These are phyloP conservation scores for Pleoardoris graminearum DNA, from an alignment of 2,329 filamentous ascomycete genomes.

Conservation along the genomic window DNA sequence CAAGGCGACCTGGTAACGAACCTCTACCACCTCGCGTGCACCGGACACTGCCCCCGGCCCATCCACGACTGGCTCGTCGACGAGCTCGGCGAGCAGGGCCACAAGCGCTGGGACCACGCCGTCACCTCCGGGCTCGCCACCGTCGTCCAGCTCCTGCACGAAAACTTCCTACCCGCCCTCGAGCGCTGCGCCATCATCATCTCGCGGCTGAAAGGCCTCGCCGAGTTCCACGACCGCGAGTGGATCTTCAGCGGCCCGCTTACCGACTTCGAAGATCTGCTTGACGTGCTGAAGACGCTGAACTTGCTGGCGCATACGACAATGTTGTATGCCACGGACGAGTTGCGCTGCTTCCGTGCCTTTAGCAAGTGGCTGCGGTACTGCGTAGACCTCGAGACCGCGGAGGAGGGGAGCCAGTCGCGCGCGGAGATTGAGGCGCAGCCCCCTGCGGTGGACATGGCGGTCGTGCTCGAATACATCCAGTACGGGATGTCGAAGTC, in stretches of 20 bases:
- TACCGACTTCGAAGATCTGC: slow-evolving; percentile 47
- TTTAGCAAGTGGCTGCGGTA: slow-evolving; percentile 86
- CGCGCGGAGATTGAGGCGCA: slow-evolving; percentile 75
- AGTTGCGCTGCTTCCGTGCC: slow-evolving; percentile 73
- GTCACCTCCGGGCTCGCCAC: slow-evolving; percentile 76
- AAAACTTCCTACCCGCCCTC: slow-evolving; percentile 85
- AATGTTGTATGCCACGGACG: slow-evolving; percentile 70
- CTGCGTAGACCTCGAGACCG: slow-evolving; percentile 76
- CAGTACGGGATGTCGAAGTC: slow-evolving; percentile 69
- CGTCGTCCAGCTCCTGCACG: slow-evolving; percentile 76
- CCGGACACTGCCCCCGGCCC: slow-evolving; percentile 74
- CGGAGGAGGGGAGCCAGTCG: slow-evolving; percentile 60
- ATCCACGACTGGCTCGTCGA: slow-evolving; percentile 89
- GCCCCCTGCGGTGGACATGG: slow-evolving; percentile 74
- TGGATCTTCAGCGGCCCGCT: slow-evolving; percentile 58
- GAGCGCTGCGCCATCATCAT: slow-evolving; percentile 82
- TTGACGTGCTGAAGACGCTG: slow-evolving; percentile 75
- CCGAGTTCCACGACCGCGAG: slow-evolving; percentile 74
- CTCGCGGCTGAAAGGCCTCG: slow-evolving; percentile 80
- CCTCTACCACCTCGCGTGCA: slow-evolving; percentile 81
- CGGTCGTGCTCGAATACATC: slow-evolving; percentile 76
- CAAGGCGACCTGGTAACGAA: slow-evolving; percentile 72
- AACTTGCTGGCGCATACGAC: slow-evolving; percentile 74
- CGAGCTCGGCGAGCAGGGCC: slow-evolving; percentile 70
- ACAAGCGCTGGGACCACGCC: slow-evolving; percentile 93